Conservation (phyloP, 2,329 filamentous ascomycete species). For the Lachnellula suecica region DNA sequence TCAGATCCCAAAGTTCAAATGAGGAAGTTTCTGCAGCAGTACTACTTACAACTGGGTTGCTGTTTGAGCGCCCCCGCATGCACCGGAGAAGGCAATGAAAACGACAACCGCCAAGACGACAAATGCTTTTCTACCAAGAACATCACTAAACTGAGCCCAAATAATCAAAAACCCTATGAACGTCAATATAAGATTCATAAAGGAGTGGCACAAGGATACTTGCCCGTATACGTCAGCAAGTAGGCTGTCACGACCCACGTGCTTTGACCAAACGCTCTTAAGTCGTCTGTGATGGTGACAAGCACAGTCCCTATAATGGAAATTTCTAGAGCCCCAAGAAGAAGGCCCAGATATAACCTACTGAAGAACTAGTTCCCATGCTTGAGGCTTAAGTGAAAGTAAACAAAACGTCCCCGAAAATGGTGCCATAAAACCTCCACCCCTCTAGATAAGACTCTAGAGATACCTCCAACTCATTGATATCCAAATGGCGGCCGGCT, state of each 20-base stretch:
- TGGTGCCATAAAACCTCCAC: no score
- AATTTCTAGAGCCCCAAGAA: background rate
- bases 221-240: conserved; percentile 9
- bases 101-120: conserved; percentile 49
- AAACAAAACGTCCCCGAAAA: no score
- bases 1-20: background rate
- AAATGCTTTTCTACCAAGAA: conserved; percentile 52
- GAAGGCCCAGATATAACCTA: conserved; percentile 25
- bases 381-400: no score
- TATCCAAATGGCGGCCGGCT: no score
- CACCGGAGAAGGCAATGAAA: conserved; percentile 57
- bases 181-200: background rate
- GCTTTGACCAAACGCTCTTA: conserved; percentile 1
- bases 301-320: conserved; percentile 5
- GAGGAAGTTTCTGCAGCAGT: background rate
- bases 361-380: no score
- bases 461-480: no score
- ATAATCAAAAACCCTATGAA: conserved; percentile 53
- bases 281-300: conserved; percentile 6
- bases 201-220: background rate
- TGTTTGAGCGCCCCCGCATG: conserved; percentile 45
- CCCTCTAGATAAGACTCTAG: no score
- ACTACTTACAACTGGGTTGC: conserved; percentile 37
- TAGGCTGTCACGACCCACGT: conserved; percentile 7
- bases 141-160: conserved; percentile 51